phyloP scores from a whole-genome alignment of 2,329 filamentous ascomycete genomes.

The Trichoderma atrobrunneum region DNA sequence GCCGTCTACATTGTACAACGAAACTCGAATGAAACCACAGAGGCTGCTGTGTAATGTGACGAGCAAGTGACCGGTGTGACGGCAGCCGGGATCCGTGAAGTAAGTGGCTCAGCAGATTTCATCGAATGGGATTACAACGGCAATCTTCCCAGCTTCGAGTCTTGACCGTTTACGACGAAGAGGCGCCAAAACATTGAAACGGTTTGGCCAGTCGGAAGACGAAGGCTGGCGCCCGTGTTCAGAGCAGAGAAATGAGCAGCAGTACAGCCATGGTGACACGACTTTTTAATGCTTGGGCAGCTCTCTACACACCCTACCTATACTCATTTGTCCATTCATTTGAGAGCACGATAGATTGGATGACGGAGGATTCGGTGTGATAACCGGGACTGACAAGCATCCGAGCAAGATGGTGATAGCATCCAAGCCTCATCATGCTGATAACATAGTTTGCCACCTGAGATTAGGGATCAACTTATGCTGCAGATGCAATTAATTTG shows the following conservation, averaged over 20 bases:
- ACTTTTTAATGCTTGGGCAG: not conserved
- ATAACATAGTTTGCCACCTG: not conserved
- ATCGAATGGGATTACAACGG: not conserved
- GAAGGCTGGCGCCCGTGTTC: not conserved
- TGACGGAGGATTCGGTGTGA: conserved; percentile 1
- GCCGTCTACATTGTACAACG: not conserved
- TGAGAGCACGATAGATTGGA: not conserved
- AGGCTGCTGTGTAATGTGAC: conserved; percentile 3
- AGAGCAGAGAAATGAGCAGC: not conserved
- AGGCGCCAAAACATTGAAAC: not conserved
- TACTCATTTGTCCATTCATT: not conserved
- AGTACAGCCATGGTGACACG: not conserved
- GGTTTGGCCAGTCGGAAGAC: conserved; percentile 1
- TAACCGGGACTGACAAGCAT: not conserved
- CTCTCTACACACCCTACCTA: not conserved
- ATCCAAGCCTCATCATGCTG: not conserved
- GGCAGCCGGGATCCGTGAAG: not conserved
- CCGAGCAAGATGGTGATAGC: not conserved
- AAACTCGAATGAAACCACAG: conserved; percentile 6
- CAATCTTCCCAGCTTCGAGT: not conserved
- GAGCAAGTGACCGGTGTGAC: not conserved
- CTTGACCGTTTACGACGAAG: not conserved
- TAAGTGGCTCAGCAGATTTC: not conserved
- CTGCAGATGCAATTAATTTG: conserved; percentile 4
- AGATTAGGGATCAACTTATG: not conserved